Evolutionary conservation across 371 early-diverging fungal genomes (phyloP).

Genomic region (Catenaria anguillulae): DNA sequence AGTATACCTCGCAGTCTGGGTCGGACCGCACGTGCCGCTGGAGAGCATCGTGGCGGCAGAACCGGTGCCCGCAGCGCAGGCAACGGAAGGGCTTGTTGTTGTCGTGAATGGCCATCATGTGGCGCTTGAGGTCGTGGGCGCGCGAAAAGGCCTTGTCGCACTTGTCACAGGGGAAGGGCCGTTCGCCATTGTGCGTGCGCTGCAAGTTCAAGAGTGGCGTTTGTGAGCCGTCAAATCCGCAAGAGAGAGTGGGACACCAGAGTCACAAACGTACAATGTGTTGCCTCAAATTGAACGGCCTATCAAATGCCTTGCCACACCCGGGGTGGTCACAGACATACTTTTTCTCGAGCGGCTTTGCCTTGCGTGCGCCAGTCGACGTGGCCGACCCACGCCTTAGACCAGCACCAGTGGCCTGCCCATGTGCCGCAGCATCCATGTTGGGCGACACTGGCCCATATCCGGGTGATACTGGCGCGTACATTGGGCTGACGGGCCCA

Average conservation of each 20-base stretch:
- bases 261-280: neutral
- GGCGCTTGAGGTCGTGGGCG: conserved; percentile 11
- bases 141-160: neutral
- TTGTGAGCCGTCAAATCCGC: too few relatives aligned
- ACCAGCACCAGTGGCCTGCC: neutral
- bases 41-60: neutral
- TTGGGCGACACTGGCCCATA: too few relatives aligned
- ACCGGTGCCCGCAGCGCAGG: neutral
- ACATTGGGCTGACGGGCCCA: neutral
- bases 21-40: neutral
- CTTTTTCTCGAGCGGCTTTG: neutral
- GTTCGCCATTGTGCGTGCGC: neutral
- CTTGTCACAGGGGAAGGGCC: neutral
- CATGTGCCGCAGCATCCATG: neutral
- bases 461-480: too few relatives aligned
- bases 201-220: neutral
- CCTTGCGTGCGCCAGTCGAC: neutral
- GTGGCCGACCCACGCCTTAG: neutral
- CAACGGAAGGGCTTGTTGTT: conserved; percentile 5
- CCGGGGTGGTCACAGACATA: conserved; percentile 2
- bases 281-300: neutral
- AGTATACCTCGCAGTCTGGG: neutral
- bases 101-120: conserved; percentile 12
- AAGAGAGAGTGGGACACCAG: too few relatives aligned
- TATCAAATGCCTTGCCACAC: conserved; percentile 5